Evolutionary conservation across 2,329 filamentous ascomycete genomes (phyloP).

Genomic region (Didymella arachidicola): DNA sequence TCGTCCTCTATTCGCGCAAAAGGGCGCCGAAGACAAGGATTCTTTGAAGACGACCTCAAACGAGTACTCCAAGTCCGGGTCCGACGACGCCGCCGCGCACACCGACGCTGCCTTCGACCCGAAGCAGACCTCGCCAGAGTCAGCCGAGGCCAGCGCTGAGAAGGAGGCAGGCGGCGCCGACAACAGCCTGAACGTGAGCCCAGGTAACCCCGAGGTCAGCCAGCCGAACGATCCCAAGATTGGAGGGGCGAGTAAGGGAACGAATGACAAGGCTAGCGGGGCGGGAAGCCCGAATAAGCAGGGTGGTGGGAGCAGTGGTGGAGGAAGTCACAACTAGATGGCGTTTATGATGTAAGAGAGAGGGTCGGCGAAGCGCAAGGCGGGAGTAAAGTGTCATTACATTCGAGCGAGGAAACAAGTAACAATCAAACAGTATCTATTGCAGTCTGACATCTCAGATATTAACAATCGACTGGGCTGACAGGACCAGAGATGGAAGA

Average conservation of each 20-base stretch:
- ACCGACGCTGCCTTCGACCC: slow-evolving; percentile 73
- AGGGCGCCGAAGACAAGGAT: slow-evolving; percentile 60
- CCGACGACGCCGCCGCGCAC: slow-evolving; percentile 65
- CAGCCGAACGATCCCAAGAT: slow-evolving; percentile 53
- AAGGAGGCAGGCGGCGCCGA: slow-evolving; percentile 42
- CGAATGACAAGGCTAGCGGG: slow-evolving; percentile 44
- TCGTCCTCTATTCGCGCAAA: slow-evolving; percentile 41
- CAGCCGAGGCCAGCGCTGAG: slow-evolving; percentile 56
- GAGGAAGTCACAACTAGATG: slow-evolving; percentile 9
- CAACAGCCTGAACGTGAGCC: slow-evolving; percentile 63
- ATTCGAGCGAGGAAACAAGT: too few relatives aligned
- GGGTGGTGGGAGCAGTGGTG: slow-evolving; percentile 43
- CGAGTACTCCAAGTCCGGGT: slow-evolving; percentile 74
- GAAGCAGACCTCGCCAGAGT: slow-evolving; percentile 71
- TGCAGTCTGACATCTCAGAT: too few relatives aligned
- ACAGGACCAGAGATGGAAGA: too few relatives aligned
- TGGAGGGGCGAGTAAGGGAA: slow-evolving; percentile 51
- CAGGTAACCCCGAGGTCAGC: slow-evolving; percentile 67
- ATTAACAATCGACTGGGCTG: too few relatives aligned
- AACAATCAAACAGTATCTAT: too few relatives aligned
- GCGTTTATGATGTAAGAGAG: not conserved
- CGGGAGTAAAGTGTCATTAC: not conserved
- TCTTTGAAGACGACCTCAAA: slow-evolving; percentile 69
- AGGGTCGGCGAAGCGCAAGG: not conserved
- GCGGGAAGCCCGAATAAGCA: slow-evolving; percentile 50